Percentiles rank a stretch among this genome's conserved stretches.
These are phyloP conservation scores for Scedosporium aurantiacum DNA, from an alignment of 2,329 filamentous ascomycete genomes.

Conservation along the genomic window DNA sequence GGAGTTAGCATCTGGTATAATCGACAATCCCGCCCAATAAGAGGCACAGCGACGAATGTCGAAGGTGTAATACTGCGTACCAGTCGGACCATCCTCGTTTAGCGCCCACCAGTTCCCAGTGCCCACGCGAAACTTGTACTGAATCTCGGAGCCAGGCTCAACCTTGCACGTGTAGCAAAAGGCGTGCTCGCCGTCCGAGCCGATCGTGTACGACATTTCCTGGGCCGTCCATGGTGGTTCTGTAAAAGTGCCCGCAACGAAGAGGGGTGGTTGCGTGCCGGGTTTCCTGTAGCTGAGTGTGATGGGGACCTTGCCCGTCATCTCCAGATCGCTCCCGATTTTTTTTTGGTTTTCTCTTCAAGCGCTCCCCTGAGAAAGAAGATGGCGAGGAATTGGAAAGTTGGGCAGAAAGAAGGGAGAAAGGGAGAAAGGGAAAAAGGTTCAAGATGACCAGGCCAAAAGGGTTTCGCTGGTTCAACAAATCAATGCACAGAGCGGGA, in stretches of 20 bases:
- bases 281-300: slow-evolving; percentile 51
- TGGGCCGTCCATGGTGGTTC: slow-evolving; percentile 54
- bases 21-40: neutral
- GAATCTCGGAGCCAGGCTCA: slow-evolving; percentile 47
- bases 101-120: slow-evolving; percentile 59
- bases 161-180: slow-evolving; percentile 48
- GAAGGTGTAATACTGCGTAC: slow-evolving; percentile 28
- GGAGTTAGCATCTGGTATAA: neutral
- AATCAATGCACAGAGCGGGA: neutral
- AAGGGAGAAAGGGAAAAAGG: neutral
- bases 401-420: neutral
- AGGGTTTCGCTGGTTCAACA: neutral
- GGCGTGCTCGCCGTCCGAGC: slow-evolving; percentile 39
- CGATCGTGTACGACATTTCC: slow-evolving; percentile 49
- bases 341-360: neutral
- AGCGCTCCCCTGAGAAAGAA: neutral
- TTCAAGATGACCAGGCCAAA: neutral
- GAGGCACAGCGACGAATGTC: neutral
- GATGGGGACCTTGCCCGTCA: slow-evolving; percentile 23
- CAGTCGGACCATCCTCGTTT: slow-evolving; percentile 48
- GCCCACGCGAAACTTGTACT: slow-evolving; percentile 66
- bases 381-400: neutral
- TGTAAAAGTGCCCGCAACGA: slow-evolving; percentile 58
- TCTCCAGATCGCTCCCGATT: neutral
- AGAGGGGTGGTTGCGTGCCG: slow-evolving; percentile 56